These are phyloP conservation scores for Carex scoparia DNA, from an alignment of 176 grass and related monocot species.

Conservation along the genomic window DNA sequence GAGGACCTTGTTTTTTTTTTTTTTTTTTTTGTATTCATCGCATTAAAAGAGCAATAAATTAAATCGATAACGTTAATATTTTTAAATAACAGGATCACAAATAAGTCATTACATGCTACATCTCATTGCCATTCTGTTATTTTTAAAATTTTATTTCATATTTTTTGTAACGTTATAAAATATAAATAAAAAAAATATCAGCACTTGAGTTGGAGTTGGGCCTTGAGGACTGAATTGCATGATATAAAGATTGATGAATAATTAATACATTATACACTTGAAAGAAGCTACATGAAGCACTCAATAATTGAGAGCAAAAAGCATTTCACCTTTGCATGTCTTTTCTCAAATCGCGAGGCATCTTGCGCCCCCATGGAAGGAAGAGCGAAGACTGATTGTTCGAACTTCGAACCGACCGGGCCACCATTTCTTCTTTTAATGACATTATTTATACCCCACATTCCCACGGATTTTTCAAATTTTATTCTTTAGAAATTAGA, in stretches of 20 bases:
- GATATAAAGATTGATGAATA: neutral
- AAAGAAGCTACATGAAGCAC: conserved; percentile 18
- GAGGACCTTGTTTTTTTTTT: no score
- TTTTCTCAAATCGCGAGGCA: neutral
- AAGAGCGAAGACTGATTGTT: neutral
- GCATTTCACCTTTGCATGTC: neutral
- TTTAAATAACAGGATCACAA: no score
- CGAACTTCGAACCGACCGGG: neutral
- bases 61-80: no score
- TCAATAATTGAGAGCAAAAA: conserved; percentile 43
- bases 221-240: neutral
- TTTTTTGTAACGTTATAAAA: no score
- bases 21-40: no score
- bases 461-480: neutral
- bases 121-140: no score
- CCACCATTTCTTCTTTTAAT: neutral
- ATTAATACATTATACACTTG: neutral
- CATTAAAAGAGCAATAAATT: no score
- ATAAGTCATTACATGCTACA: no score
- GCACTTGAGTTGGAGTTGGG: no score
- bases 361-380: neutral
- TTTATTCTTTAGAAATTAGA: neutral
- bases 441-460: neutral
- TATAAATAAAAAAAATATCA: no score
- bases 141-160: no score